Evolutionary conservation across 768 basidiomycete genomes (phyloP), one percentile per base, ranked within the genome.

Genomic region (Panaeolus papilionaceus): DNA sequence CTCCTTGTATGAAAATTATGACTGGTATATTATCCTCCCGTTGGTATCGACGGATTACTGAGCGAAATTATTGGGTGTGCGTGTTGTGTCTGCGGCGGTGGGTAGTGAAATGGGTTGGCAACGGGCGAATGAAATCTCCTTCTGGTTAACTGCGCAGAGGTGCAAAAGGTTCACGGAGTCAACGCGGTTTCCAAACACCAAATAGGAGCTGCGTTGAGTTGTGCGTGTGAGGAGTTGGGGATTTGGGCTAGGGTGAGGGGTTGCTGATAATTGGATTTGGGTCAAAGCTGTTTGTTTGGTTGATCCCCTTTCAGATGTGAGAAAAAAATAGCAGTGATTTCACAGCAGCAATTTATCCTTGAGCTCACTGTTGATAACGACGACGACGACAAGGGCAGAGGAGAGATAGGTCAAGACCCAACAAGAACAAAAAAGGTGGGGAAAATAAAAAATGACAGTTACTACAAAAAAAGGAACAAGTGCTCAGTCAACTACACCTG

Each of bases 151-250:
- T 58, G 54, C 33, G 54, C 54, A 58, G n/a, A 58, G 12, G 26
- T 28, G 28, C 54, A 58, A 58, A 51, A 58, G 54, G 54, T 58
- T 58, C 54, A 58, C 54, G 54, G 54, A 58, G 54, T 58, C 54
- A 58, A 58, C 54, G 54, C 54, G 54, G 54, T n/a, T 58, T 58
- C 54, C 54, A 58, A 58, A 58, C 26, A 16, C 54, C 54, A 58
- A 58, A 58, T 37, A 58, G 54, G 33, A 58, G 33, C 54, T 58
- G 54, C 54, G 54, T 16, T 28, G 28, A 58, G 54, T 58, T 58
- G 54, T 33, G 54, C 26, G 54, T 28, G 33, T 28, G 54, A 58
- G 54, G 54, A 58, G 54, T 58, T 58, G 54, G 54, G 28, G 54
- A 58, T 28, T 26, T 58, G 54, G 54, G 54, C 54, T 58, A 58